These are phyloP conservation scores for Solanum raphanifolium DNA, from an alignment of 257 asterid genomes.

Conservation along the genomic window DNA sequence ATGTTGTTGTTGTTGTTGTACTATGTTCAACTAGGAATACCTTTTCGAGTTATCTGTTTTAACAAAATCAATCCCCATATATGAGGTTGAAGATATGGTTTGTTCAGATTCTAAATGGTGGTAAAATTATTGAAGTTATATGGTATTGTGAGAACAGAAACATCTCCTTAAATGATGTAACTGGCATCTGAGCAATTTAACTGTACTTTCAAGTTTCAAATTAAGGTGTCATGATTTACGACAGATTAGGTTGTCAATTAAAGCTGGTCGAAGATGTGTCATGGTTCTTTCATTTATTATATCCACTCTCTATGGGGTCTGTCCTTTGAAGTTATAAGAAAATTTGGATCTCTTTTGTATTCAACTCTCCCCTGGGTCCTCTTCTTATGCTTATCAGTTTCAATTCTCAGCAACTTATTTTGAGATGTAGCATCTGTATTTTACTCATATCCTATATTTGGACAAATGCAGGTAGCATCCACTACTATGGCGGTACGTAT, in stretches of 20 bases:
- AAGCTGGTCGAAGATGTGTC: neutral
- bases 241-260: neutral
- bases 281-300: neutral
- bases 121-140: neutral
- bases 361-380: neutral
- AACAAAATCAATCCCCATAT: neutral
- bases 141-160: neutral
- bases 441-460: neutral
- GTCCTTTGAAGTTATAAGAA: neutral
- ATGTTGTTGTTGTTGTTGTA: neutral
- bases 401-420: neutral
- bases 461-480: slow-evolving; percentile 2
- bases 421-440: neutral
- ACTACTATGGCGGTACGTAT: slow-evolving; percentile 1
- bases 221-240: neutral
- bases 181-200: neutral
- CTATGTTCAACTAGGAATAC: neutral
- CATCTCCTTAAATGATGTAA: neutral
- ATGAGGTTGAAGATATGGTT: neutral
- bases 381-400: neutral
- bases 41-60: neutral
- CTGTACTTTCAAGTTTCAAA: neutral
- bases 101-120: neutral
- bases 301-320: neutral
- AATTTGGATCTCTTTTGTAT: neutral